Evolutionary conservation across 148 eudicot genomes (phyloP), one percentile per base, ranked within the genome.

Genomic region (Fagopyrum homotropicum): DNA sequence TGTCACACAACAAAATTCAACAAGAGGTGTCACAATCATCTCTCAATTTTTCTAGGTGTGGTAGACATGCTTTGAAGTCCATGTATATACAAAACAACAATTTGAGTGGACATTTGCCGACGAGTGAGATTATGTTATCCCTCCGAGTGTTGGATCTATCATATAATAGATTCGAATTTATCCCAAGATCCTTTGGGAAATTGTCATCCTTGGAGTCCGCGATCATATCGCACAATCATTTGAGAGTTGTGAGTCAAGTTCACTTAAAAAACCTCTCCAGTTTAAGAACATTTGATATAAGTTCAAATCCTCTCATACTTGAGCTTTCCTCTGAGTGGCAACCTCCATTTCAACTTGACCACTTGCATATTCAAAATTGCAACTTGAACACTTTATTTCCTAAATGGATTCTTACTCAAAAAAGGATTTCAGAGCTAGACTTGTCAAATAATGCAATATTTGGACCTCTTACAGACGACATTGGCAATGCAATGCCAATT

Each of bases 321-420:
- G 68, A 77, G 9, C 6, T 77, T 52, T 40, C 80, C 30, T 50
- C 75, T n/a, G 66, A 77, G 49, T 81, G 83, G 82, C 30, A 56
- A 29, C 73, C 80, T 1, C 80, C 77, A 1, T 81, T 81, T 51
- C 80, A 77, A 57, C 77, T 81, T 15, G 9, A 2, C 0, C 0
- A 0, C 35, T 77, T 81, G 14, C 10, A 3, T 3, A 63, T 66
- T 7, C 26, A 15, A 4, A 43, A 35, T 29, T 74, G 80, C 50
- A 77, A 70, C n/a, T 22, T 77, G 4, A 77, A 70, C 15, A 29
- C 75, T 19, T 76, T 7, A 15, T 15, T 78, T 29, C 79, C 84
- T 45, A 9, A 4, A 9, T 82, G 84, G 84, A 63, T 82, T 52
- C 68, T 75, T 48, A 75, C 75, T 9, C 79, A 75, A 11, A 64